Percentiles rank a stretch among this genome's conserved stretches.
Conservation (phyloP, 2,329 filamentous ascomycete genomes). For the Cladosporium sp. region DNA sequence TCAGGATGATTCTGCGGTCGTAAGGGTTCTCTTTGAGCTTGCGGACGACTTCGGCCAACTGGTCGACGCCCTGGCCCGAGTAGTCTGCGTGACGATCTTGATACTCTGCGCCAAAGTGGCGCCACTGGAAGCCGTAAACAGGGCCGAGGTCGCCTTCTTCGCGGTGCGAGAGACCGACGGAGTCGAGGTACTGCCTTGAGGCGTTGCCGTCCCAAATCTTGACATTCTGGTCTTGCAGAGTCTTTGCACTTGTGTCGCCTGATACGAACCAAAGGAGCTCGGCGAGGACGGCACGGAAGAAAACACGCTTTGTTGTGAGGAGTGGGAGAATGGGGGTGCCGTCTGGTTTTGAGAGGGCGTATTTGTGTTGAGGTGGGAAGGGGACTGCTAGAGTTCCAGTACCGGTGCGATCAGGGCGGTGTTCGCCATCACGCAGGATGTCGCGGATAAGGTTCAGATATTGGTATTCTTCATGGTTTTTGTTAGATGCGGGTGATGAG, state of each 20-base stretch:
- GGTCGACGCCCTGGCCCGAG: constrained; percentile 84
- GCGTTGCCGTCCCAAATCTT: constrained; percentile 99
- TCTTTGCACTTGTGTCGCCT: constrained; percentile 76
- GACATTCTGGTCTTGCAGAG: constrained; percentile 76
- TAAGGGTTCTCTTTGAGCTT: constrained; percentile 84
- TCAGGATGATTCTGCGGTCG: constrained; percentile 85
- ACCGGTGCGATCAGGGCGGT: constrained; percentile 89
- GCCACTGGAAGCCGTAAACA: constrained; percentile 98
- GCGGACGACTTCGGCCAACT: constrained; percentile 84
- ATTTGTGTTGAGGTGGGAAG: constrained; percentile 82
- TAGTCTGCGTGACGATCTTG: constrained; percentile 79
- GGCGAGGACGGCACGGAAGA: constrained; percentile 82
- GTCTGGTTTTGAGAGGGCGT: constrained; percentile 68
- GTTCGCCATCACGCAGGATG: constrained; percentile 81
- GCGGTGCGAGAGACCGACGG: constrained; percentile 76
- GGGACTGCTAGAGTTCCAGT: constrained; percentile 92
- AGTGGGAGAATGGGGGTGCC: constrained; percentile 76
- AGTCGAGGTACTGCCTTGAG: constrained; percentile 85
- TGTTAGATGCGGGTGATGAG: constrained; percentile 10
- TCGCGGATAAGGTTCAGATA: constrained; percentile 87
- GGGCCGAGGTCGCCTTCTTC: constrained; percentile 88
- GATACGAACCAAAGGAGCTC: constrained; percentile 96
- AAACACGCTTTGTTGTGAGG: constrained; percentile 96
- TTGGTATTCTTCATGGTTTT: constrained; percentile 81
- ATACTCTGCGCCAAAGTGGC: constrained; percentile 94